Conservation (phyloP, 179 eudicot genomes). For the Vitellaria paradoxa region DNA sequence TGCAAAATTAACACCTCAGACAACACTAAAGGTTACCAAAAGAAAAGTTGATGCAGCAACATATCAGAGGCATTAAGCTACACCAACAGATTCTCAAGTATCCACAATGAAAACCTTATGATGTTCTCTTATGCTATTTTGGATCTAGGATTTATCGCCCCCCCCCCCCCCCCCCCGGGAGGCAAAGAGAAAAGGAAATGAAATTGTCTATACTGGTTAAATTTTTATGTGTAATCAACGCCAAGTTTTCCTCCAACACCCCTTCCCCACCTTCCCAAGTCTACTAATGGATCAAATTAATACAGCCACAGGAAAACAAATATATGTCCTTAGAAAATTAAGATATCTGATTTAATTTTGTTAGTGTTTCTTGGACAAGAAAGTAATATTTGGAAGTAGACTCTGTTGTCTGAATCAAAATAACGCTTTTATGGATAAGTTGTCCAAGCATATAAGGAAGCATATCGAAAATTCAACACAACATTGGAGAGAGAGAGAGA, state of each 20-base stretch:
- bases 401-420: background rate
- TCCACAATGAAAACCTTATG: background rate
- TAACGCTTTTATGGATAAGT: background rate
- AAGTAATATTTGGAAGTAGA: background rate
- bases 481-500: too few species aligned
- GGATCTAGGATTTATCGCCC: background rate
- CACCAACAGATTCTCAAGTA: background rate
- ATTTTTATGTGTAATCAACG: background rate
- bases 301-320: background rate
- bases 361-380: background rate
- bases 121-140: background rate
- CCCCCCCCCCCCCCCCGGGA: too few species aligned
- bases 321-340: background rate
- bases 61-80: background rate
- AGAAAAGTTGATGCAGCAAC: background rate
- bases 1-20: slow-evolving; percentile 8
- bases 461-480: background rate
- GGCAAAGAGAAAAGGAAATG: background rate
- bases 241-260: too few species aligned
- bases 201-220: background rate
- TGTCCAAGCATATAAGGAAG: background rate
- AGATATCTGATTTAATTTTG: background rate
- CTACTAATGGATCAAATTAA: background rate
- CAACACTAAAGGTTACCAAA: background rate
- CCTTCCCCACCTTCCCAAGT: background rate